A percentile compares a stretch with the other conserved stretches of the same genome.
Evolutionary conservation across 371 early-diverging fungal species (phyloP).

Genomic region (Zychaea mexicana): DNA sequence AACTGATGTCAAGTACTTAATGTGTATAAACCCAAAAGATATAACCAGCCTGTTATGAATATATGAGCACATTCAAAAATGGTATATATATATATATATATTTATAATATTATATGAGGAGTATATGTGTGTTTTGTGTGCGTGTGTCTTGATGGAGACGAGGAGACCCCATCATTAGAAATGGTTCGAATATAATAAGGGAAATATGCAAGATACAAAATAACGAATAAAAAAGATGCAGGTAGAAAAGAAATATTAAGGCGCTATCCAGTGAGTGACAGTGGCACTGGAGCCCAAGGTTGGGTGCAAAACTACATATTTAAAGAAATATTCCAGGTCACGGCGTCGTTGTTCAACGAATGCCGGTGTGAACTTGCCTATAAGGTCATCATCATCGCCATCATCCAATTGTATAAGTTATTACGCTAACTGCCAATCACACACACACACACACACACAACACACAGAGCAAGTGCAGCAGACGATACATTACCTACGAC

Average conservation of each 20-base stretch:
- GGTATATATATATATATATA: too few relatives aligned
- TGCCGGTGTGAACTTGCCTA: conserved; percentile 50
- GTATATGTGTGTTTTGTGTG: too few relatives aligned
- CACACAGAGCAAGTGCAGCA: neutral
- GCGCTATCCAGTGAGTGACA: conserved; percentile 51
- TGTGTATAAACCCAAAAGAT: too few relatives aligned
- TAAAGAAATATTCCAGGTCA: conserved; percentile 62
- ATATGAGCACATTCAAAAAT: too few relatives aligned
- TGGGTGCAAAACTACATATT: conserved; percentile 57
- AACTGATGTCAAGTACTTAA: neutral
- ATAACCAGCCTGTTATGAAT: too few relatives aligned
- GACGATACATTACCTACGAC: conserved; percentile 38
- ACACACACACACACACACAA: neutral
- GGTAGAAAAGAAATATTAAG: conserved; percentile 13
- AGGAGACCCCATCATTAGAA: too few relatives aligned
- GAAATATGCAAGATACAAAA: neutral
- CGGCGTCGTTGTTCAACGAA: conserved; percentile 58
- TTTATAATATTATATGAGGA: too few relatives aligned
- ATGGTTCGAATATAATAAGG: too few relatives aligned
- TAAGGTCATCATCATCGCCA: too few relatives aligned
- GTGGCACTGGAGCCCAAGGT: conserved; percentile 45
- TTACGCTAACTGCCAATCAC: neutral
- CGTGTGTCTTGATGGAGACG: too few relatives aligned
- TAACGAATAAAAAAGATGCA: neutral
- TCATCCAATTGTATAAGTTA: too few relatives aligned